A percentile compares a stretch with the other conserved stretches of the same genome.
Conservation (phyloP, 2,329 filamentous ascomycete species). For the Colletotrichum theobromicola region DNA sequence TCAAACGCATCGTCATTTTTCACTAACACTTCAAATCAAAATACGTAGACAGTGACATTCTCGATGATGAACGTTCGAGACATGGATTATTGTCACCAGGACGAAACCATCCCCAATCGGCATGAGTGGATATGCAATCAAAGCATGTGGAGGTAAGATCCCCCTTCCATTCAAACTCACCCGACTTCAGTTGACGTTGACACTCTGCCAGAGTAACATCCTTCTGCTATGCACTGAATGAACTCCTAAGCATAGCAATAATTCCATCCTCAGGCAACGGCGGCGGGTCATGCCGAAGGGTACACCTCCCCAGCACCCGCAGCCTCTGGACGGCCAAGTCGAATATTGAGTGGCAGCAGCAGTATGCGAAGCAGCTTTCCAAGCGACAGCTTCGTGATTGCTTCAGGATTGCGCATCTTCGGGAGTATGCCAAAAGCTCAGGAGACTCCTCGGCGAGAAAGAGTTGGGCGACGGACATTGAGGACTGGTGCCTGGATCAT, state of each 20-base stretch:
- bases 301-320: neutral
- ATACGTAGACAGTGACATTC: neutral
- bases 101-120: neutral
- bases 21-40: neutral
- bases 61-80: neutral
- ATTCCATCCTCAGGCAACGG: neutral
- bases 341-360: neutral
- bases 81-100: neutral
- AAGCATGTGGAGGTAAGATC: neutral
- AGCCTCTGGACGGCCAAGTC: neutral
- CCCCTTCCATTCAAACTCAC: neutral
- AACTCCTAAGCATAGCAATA: neutral
- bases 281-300: neutral
- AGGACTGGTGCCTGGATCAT: neutral
- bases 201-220: neutral
- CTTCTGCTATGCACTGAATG: neutral
- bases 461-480: neutral
- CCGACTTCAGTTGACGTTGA: neutral
- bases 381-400: neutral
- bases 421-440: neutral
- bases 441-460: neutral
- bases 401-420: neutral
- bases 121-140: neutral
- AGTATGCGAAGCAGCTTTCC: neutral
- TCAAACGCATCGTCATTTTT: fast-evolving